Evolutionary conservation across 139 green algal genomes (phyloP).

Genomic region (Tetradesmus lagerheimii): DNA sequence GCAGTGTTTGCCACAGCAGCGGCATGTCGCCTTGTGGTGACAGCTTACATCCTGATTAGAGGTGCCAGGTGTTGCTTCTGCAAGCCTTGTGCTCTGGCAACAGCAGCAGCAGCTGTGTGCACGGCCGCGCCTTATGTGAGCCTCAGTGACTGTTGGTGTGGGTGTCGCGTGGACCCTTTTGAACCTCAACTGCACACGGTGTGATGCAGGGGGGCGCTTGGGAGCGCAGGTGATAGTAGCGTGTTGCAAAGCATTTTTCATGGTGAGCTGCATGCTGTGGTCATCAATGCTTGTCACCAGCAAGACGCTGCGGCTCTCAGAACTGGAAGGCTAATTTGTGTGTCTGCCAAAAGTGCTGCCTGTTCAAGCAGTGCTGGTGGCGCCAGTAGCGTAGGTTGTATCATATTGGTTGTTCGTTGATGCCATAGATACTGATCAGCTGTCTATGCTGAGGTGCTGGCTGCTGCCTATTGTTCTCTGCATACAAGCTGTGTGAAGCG

Average conservation of each 20-base stretch:
- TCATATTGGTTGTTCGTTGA: not conserved
- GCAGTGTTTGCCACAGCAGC: not conserved
- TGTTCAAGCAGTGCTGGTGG: not conserved
- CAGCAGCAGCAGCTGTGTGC: not conserved
- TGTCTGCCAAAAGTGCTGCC: not conserved
- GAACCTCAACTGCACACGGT: too few species aligned
- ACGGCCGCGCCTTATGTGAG: not conserved
- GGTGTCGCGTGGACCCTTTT: not conserved
- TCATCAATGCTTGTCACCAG: too few species aligned
- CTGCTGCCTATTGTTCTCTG: not conserved
- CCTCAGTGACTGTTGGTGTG: not conserved
- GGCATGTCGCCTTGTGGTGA: not conserved
- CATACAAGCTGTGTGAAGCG: not conserved
- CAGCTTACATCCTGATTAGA: not conserved
- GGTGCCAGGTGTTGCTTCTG: not conserved
- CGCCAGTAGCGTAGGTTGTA: not conserved
- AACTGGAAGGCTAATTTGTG: too few species aligned
- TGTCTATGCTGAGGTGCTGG: not conserved
- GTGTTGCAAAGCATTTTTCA: too few species aligned
- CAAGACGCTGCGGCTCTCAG: too few species aligned
- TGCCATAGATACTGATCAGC: not conserved
- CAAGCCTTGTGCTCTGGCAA: not conserved
- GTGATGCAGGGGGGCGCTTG: too few species aligned
- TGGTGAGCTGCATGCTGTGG: too few species aligned
- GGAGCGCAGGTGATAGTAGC: too few species aligned